Conservation (phyloP, 73 alveolate species). For the Blepharisma japonicum region DNA sequence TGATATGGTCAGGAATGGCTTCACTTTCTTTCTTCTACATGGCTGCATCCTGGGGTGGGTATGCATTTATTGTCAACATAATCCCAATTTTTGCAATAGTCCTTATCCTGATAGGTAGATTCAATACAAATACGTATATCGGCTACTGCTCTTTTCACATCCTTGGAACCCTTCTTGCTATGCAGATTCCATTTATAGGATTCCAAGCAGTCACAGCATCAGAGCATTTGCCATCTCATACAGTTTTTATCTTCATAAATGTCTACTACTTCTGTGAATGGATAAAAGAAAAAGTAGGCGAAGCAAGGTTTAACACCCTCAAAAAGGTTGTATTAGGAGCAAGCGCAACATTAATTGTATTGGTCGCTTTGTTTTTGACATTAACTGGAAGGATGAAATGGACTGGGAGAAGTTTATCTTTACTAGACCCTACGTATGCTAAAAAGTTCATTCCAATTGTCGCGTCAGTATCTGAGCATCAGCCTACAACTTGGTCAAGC, state of each 20-base stretch:
- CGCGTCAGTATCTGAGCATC: constrained; percentile 91
- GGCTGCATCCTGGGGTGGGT: constrained; percentile 97
- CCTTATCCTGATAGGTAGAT: constrained; percentile 80
- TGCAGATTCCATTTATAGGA: constrained; percentile 91
- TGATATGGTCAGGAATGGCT: constrained; percentile 40
- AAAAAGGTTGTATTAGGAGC: constrained; percentile 56
- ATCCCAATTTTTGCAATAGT: constrained; percentile 85
- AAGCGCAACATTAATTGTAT: constrained; percentile 51
- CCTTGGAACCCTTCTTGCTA: constrained; percentile 85
- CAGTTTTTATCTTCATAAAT: constrained; percentile 67
- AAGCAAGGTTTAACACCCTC: constrained; percentile 60
- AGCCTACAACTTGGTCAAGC: constrained; percentile 91
- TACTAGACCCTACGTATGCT: constrained; percentile 89
- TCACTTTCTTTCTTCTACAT: constrained; percentile 64
- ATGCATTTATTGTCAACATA: constrained; percentile 87
- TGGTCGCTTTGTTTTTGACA: constrained; percentile 55
- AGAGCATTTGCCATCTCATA: constrained; percentile 90
- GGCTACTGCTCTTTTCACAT: constrained; percentile 81
- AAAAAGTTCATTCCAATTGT: constrained; percentile 81
- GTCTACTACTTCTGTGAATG: constrained; percentile 58
- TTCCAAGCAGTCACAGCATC: constrained; percentile 62
- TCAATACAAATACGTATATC: constrained; percentile 75
- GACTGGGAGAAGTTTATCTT: constrained; percentile 78
- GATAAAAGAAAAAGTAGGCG: constrained; percentile 57
- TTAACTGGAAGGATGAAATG: constrained; percentile 76